Evolutionary conservation across 2,329 filamentous ascomycete genomes (phyloP).

Genomic region (Fusarium anguioides): DNA sequence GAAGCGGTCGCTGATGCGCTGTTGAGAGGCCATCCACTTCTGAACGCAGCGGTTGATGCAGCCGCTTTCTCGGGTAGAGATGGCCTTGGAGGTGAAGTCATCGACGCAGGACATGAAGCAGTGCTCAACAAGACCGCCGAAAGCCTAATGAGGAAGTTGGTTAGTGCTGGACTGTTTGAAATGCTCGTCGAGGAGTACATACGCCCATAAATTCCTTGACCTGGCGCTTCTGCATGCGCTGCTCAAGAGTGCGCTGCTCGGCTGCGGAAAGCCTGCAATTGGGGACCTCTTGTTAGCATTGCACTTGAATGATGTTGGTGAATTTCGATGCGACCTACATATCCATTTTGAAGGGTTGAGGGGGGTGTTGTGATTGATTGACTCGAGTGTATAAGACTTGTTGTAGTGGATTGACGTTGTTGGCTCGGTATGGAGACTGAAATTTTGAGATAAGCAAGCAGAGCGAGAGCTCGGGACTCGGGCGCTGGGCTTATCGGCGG

Average conservation of each 20-base stretch:
- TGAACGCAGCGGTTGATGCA: slow-evolving; percentile 96
- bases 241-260: slow-evolving; percentile 93
- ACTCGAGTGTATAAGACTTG: slow-evolving; percentile 13
- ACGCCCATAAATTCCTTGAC: slow-evolving; percentile 99
- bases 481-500: slow-evolving; percentile 48
- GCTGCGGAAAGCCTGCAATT: slow-evolving; percentile 70
- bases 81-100: slow-evolving; percentile 97
- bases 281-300: slow-evolving; percentile 23
- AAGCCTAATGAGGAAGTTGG: slow-evolving; percentile 45
- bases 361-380: slow-evolving; percentile 12
- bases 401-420: slow-evolving; percentile 30
- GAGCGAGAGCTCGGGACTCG: slow-evolving; percentile 16
- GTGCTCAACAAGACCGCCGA: slow-evolving; percentile 70
- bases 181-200: slow-evolving; percentile 54
- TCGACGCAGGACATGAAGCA: slow-evolving; percentile 98
- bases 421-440: slow-evolving; percentile 35
- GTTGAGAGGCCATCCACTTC: slow-evolving; percentile 93
- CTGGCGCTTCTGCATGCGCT: slow-evolving; percentile 96
- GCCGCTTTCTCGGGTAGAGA: slow-evolving; percentile 86
- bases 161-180: background rate
- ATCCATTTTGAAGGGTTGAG: slow-evolving; percentile 44
- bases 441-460: slow-evolving; percentile 47
- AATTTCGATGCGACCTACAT: slow-evolving; percentile 35
- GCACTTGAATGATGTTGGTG: too few relatives aligned
- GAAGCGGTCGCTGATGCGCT: slow-evolving; percentile 92